A percentile compares a stretch with the other conserved stretches of the same genome.
phyloP scores from a whole-genome alignment of 164 flowering plant genomes.

The Kingdonia uniflora region DNA sequence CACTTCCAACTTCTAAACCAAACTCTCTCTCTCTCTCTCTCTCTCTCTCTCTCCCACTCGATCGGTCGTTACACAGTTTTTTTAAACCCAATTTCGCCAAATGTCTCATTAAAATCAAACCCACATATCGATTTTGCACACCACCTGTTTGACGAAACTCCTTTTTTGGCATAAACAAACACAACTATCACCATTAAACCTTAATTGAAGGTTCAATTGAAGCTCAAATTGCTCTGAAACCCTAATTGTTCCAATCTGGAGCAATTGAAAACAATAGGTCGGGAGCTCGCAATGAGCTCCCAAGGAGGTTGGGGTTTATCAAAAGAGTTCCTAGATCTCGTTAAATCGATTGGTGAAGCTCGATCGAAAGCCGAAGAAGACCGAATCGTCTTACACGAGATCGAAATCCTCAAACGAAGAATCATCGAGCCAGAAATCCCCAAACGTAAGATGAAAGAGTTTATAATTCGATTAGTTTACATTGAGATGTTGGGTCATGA shows the following conservation, averaged over 20 bases:
- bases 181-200: too few species aligned
- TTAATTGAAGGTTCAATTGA: too few species aligned
- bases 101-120: too few species aligned
- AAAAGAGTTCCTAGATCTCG: constrained; percentile 85
- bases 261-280: constrained; percentile 86
- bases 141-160: too few species aligned
- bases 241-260: constrained; percentile 51
- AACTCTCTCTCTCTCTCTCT: too few species aligned
- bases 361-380: constrained; percentile 98
- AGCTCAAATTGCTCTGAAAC: too few species aligned
- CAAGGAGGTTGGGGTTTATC: constrained; percentile 88
- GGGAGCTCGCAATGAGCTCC: constrained; percentile 99
- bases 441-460: constrained; percentile 93
- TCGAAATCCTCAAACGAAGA: constrained; percentile 73
- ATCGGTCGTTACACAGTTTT: too few species aligned
- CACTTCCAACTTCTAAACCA: neutral
- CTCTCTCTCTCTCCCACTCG: too few species aligned
- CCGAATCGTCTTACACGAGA: constrained; percentile 77
- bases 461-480: constrained; percentile 76
- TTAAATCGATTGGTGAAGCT: constrained; percentile 93
- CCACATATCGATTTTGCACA: too few species aligned
- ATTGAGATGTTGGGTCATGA: constrained; percentile 98
- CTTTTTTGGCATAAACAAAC: too few species aligned
- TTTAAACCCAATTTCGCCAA: too few species aligned
- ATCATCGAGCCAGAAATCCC: constrained; percentile 76